phyloP scores from a whole-genome alignment of 2,329 filamentous ascomycete species.

The Allantophomopsis cytisporea region DNA sequence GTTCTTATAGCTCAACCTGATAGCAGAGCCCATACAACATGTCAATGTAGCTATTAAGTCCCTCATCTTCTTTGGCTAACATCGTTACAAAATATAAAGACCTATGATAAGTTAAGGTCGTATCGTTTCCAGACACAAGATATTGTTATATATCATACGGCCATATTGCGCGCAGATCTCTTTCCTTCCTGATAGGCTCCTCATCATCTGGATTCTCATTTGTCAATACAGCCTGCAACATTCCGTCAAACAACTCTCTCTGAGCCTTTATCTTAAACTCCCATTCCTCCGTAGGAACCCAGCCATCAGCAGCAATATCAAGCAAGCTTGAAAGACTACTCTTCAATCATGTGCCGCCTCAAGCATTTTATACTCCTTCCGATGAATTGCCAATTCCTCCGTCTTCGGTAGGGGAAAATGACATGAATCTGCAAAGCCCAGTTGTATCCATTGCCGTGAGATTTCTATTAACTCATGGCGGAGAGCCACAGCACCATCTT shows the following conservation, averaged over 20 bases:
- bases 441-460: constrained; percentile 18
- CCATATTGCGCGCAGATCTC: background rate
- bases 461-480: constrained; percentile 23
- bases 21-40: no score
- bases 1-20: no score
- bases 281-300: constrained; percentile 10
- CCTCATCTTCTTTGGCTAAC: no score
- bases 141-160: background rate
- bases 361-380: constrained; percentile 7
- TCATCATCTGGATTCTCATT: background rate
- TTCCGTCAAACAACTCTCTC: constrained; percentile 1
- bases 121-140: no score
- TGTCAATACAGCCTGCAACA: background rate
- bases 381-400: constrained; percentile 7
- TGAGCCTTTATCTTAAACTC: constrained; percentile 4
- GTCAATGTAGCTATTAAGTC: no score
- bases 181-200: background rate
- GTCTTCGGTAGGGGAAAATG: constrained; percentile 11
- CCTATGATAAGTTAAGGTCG: no score
- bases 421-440: constrained; percentile 21
- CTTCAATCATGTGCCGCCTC: constrained; percentile 7
- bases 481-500: constrained; percentile 21
- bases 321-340: constrained; percentile 4
- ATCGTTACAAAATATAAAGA: no score
- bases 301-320: constrained; percentile 8